phyloP scores from a whole-genome alignment of 2,329 filamentous ascomycete genomes.

The Alternaria sp. region DNA sequence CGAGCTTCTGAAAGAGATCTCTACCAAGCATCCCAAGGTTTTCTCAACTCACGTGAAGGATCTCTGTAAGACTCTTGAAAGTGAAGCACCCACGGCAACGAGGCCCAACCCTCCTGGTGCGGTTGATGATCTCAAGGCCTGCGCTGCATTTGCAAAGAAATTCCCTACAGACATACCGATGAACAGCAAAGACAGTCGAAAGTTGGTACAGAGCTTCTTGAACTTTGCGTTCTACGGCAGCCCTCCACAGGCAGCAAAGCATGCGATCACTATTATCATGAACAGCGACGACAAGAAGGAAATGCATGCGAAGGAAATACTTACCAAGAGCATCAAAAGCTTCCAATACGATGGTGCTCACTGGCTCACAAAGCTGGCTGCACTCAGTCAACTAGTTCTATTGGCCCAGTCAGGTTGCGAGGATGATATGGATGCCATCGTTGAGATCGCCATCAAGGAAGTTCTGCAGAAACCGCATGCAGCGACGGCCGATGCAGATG shows the following conservation, averaged over 20 bases:
- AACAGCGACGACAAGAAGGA: slow-evolving; percentile 79
- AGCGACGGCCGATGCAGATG: slow-evolving; percentile 64
- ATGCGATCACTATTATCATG: slow-evolving; percentile 90
- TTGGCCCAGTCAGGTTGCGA: slow-evolving; percentile 77
- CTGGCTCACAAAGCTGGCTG: slow-evolving; percentile 77
- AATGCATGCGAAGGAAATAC: slow-evolving; percentile 83
- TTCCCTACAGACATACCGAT: slow-evolving; percentile 83
- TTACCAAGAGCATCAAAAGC: slow-evolving; percentile 76
- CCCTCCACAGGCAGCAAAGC: slow-evolving; percentile 86
- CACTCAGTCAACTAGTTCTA: slow-evolving; percentile 77
- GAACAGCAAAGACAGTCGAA: slow-evolving; percentile 66
- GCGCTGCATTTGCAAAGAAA: slow-evolving; percentile 86
- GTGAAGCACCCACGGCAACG: slow-evolving; percentile 76
- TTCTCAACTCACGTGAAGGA: slow-evolving; percentile 93
- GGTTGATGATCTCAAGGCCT: slow-evolving; percentile 93
- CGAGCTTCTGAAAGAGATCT: slow-evolving; percentile 91
- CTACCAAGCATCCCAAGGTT: slow-evolving; percentile 84
- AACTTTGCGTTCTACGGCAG: slow-evolving; percentile 84
- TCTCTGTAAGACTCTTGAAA: slow-evolving; percentile 84
- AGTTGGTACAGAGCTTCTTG: slow-evolving; percentile 81
- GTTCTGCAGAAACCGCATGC: slow-evolving; percentile 73
- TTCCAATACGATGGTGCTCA: slow-evolving; percentile 76
- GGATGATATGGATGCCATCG: slow-evolving; percentile 73
- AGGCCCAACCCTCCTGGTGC: slow-evolving; percentile 74
- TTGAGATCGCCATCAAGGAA: slow-evolving; percentile 77